Evolutionary conservation across 2,329 filamentous ascomycete species (phyloP).

Genomic region (Emmonsia crescens): DNA sequence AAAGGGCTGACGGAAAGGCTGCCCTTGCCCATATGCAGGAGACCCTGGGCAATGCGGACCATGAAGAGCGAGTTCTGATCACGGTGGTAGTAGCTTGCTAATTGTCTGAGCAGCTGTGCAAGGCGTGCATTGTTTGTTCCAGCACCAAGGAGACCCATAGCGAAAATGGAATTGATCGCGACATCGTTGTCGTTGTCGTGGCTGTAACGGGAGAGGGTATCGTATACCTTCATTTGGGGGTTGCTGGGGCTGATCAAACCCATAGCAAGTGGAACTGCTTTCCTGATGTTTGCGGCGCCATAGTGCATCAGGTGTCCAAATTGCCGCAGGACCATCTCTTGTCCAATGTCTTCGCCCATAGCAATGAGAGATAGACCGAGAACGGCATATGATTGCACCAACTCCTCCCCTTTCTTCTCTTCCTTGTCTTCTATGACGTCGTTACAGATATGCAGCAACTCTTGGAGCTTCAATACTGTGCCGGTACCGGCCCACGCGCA

Average conservation of each 20-base stretch:
- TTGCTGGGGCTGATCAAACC: slow-evolving; percentile 94
- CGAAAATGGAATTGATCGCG: slow-evolving; percentile 96
- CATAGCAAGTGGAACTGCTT: slow-evolving; percentile 92
- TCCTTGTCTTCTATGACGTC: slow-evolving; percentile 92
- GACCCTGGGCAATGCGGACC: slow-evolving; percentile 95
- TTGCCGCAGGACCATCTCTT: slow-evolving; percentile 96
- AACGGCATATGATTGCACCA: slow-evolving; percentile 92
- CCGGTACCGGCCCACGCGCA: slow-evolving; percentile 98
- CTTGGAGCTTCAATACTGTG: slow-evolving; percentile 92
- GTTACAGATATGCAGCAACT: slow-evolving; percentile 94
- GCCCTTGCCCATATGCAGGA: slow-evolving; percentile 98
- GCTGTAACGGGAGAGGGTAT: slow-evolving; percentile 91
- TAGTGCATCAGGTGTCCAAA: slow-evolving; percentile 99
- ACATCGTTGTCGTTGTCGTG: slow-evolving; percentile 99
- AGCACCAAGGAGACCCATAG: slow-evolving; percentile 93
- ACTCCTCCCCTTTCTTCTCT: slow-evolving; percentile 88
- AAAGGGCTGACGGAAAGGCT: slow-evolving; percentile 95
- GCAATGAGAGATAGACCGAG: slow-evolving; percentile 86
- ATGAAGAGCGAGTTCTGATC: slow-evolving; percentile 96
- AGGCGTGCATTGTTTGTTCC: slow-evolving; percentile 97
- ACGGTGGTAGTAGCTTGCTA: slow-evolving; percentile 96
- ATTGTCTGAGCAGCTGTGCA: slow-evolving; percentile 83
- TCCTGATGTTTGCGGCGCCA: slow-evolving; percentile 91
- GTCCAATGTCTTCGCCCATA: slow-evolving; percentile 96
- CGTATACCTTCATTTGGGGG: slow-evolving; percentile 99